Evolutionary conservation across 2,329 filamentous ascomycete species (phyloP), one percentile per base, ranked within the genome.

Genomic region (Microdochium trichocladiopsis): DNA sequence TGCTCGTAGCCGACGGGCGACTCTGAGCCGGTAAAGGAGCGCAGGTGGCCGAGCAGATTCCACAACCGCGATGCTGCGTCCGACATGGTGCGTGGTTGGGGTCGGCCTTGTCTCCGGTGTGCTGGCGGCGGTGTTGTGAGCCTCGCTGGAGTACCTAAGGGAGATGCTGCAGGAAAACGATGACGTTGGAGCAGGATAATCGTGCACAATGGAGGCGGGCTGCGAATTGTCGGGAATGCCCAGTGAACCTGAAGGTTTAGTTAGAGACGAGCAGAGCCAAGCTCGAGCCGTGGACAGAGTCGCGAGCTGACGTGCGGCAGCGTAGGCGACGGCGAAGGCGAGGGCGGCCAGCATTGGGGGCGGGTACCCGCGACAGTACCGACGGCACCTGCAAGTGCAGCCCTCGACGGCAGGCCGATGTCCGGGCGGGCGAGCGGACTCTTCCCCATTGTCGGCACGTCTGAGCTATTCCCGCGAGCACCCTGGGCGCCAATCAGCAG

Each of bases 51-150:
- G 33, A 78, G 69, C 57, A 88, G 75, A 55, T 73, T 79, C 53
- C 73, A 72, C 52, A 89, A 75, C 55, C 86, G 82, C 43, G 80
- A 82, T 23, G 76, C 71, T 51, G 85, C 76, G 50, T 76, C 74
- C n/a, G 85, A 85, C 86, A 88, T 88, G 58, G 55, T 69, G 28
- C 28, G 14, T 8, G 60, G 48, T 47, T 28, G 25, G 23, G 24
- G n/a, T 25, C 23, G 47, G 23, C 43, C 10, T 10, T 22, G 18
- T 47, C 23, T 47, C 43, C 43, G 22, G n/a, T 24, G 36, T 16
- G 9, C 10, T 10, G 23, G n/a, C n/a, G n/a, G n/a, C 16, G 22
- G 6, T 10, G 43, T 22, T 47, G 47, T 25, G 23, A 14, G 47
- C 22, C 23, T 48, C 22, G 41, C 6, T 45, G 14, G 41, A 22